Conservation (phyloP, 202 grass and related monocot species). For the Panicum hallii region DNA sequence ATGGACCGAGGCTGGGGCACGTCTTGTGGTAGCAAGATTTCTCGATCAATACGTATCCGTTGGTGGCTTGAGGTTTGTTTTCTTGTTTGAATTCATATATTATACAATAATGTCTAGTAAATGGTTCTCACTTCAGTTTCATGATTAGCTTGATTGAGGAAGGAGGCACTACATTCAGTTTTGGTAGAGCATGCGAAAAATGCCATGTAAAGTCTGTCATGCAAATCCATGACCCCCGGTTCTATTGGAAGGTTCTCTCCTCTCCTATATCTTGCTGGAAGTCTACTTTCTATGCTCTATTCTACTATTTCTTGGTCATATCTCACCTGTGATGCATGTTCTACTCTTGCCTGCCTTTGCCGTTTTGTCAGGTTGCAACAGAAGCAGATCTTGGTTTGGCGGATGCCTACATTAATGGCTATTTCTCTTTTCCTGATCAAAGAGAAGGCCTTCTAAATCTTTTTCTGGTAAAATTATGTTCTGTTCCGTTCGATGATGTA, state of each 20-base stretch:
- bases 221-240: constrained; percentile 67
- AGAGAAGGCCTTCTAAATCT: constrained; percentile 77
- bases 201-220: constrained; percentile 60
- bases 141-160: constrained; percentile 64
- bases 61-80: constrained; percentile 59
- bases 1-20: constrained; percentile 52
- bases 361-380: constrained; percentile 59
- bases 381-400: constrained; percentile 89
- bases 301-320: background rate
- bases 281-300: background rate
- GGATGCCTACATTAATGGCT: constrained; percentile 83
- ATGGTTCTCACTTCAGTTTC: constrained; percentile 23
- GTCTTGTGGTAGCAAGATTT: constrained; percentile 67
- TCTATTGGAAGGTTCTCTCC: constrained; percentile 85
- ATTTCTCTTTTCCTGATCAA: constrained; percentile 79
- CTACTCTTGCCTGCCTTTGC: background rate
- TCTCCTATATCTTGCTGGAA: background rate
- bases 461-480: constrained; percentile 56
- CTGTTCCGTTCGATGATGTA: background rate
- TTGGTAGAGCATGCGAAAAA: constrained; percentile 62
- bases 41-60: constrained; percentile 55
- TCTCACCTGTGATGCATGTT: background rate
- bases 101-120: background rate
- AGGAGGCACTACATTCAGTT: constrained; percentile 78
- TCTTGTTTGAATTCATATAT: constrained; percentile 3